Evolutionary conservation across 2,329 filamentous ascomycete genomes (phyloP), one percentile per base, ranked within the genome.

Genomic region (Coleophoma cylindrospora): DNA sequence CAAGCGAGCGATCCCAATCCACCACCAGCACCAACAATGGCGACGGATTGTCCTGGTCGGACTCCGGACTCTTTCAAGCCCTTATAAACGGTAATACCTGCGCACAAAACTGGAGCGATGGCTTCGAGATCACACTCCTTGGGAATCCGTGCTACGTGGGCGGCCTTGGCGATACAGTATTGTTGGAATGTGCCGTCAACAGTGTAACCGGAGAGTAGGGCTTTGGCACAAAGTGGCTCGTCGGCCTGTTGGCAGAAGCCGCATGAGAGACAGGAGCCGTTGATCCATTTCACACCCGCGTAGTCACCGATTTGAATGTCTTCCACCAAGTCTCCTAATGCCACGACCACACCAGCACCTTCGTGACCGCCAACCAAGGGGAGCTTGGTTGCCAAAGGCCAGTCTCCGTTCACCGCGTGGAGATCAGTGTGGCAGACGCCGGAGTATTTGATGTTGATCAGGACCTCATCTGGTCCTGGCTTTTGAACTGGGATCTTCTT

Each of bases 181-280:
- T 96, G 84, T 75, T 96, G 91, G 80, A 96, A 96, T 40, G 85
- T 84, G 33, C 91, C 91, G 67, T 96, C 89, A 66, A 96, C 90
- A 4, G 89, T 95, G 79, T 95, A 96, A 50, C 92, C 92, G 1
- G 90, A 95, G 38, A 96, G 80, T 34, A 79, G 73, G 22, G 88
- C 82, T 52, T 87, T 74, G 14, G 79, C 69, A 74, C 92, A 97
- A 6, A 96, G 84, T 3, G 89, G 86, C 73, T 96, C 91, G 60
- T 95, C 87, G 44, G 81, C 70, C 60, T 83, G 78, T 65, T 86
- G 83, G 75, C 91, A 96, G 79, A 89, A 95, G 60, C 83, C 78
- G 74, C 91, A 97, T 57, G 77, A 70, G 54, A 95, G 75, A 71
- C 92, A 96, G 43, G 87, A 86, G 56, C 89, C 88, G 70, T 96